These are phyloP conservation scores for Globisporangium perplexum DNA, from an alignment of 352 stramenopile genomes.

Conservation along the genomic window DNA sequence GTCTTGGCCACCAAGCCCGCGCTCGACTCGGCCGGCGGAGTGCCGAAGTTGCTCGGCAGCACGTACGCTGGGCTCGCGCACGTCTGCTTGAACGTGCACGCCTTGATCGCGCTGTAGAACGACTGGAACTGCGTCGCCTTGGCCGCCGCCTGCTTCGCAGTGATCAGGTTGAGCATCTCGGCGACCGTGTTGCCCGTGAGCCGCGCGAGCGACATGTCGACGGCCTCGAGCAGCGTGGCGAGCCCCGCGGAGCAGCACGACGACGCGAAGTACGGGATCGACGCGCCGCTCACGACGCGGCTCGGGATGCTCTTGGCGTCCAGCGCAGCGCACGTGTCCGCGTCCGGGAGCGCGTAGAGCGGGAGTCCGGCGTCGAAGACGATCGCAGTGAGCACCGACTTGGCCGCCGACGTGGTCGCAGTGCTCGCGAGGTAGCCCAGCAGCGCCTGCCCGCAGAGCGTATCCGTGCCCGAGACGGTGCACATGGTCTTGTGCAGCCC, in stretches of 20 bases:
- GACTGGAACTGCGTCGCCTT: constrained; percentile 25
- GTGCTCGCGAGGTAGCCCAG: constrained; percentile 28
- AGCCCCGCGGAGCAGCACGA: constrained; percentile 42
- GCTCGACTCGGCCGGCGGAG: constrained; percentile 15
- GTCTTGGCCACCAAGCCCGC: constrained; percentile 20
- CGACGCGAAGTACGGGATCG: constrained; percentile 34
- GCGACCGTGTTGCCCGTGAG: constrained; percentile 41
- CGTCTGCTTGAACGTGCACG: constrained; percentile 34
- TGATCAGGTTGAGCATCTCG: constrained; percentile 52
- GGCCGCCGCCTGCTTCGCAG: constrained; percentile 20
- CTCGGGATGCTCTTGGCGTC: constrained; percentile 32
- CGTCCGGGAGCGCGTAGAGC: constrained; percentile 39
- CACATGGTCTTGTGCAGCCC: constrained; percentile 54
- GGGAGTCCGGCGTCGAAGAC: constrained; percentile 39
- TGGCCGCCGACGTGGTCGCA: constrained; percentile 19
- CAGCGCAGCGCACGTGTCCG: constrained; percentile 31
- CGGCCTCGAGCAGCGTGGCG: constrained; percentile 34
- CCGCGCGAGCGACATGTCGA: constrained; percentile 37
- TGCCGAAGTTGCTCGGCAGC: constrained; percentile 17
- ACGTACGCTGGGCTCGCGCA: constrained; percentile 37
- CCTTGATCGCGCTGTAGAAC: constrained; percentile 31
- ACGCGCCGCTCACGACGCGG: constrained; percentile 21
- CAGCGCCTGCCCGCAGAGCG: constrained; percentile 37
- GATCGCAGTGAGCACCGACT: constrained; percentile 34
- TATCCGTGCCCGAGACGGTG: constrained; percentile 17